Base-by-base conservation (phyloP, 2,329 filamentous ascomycete genomes). In the Exserohilum turcica region DNA sequence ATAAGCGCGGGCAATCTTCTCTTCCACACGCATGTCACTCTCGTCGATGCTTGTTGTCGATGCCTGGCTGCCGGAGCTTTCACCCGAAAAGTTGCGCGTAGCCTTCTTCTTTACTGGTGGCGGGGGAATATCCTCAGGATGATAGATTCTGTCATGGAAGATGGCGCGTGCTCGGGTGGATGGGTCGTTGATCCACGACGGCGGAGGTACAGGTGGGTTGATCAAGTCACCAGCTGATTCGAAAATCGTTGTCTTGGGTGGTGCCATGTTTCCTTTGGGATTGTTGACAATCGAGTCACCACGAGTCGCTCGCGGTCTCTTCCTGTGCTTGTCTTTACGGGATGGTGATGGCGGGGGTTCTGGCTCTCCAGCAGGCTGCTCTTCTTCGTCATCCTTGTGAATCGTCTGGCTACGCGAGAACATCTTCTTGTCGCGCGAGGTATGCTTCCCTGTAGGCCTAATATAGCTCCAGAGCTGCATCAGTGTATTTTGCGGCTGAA, bases 1-100 rank as follows among this genome's bases (percentile, higher is more conserved):
- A 76, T 99, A 99, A 12, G 92, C 94, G 40, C 94, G 85, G 1
- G 94, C 94, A 62, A 99, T 99, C 76, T 97, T 97, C 74, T 99
- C 94, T 74, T 99, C 94, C 0, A 97, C 92, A 58, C 90, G 91
- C 86, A 97, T 92, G 59, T 78, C 85, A 8, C 86, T 84, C 6
- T 82, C 78, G 31, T 78, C 72, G 12, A 74, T 68, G 38, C 60
- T 68, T 0, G 49, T 54, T n/a, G 57, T 53, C 13, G 67, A 70
- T 2, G 55, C n/a, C 33, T 66, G 62, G 15, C 70, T 70, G n/a
- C 44, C 43, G 15, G 33, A 52, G 36, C 64, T 68, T 1, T 76
- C 76, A 33, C 65, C 72, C 15, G 74, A 79, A 47, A 76, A 75
- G 0, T 74, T 74, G 1, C 59, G 64, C 32, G 50, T 36, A 53